Conservation (phyloP, 257 asterid species). For the Solanum virginianum region DNA sequence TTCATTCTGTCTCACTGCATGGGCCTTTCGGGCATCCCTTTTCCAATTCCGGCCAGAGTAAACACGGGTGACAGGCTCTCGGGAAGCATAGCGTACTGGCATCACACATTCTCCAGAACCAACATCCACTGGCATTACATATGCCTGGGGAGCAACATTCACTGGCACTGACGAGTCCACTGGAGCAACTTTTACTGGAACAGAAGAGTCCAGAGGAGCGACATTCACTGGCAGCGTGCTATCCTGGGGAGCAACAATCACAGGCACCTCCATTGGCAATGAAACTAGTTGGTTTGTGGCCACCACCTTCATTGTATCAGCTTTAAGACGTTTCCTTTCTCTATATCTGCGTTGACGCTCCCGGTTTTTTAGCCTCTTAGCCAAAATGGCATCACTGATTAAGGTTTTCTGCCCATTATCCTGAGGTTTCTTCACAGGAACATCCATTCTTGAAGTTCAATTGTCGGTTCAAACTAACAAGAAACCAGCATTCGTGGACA, state of each 20-base stretch:
- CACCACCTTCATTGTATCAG: conserved; percentile 15
- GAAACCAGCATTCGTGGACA: neutral
- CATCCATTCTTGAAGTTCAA: conserved; percentile 25
- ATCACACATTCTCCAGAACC: conserved; percentile 10
- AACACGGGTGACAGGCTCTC: conserved; percentile 40
- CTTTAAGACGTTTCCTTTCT: conserved; percentile 76
- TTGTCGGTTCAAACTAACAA: neutral
- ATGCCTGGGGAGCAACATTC: conserved; percentile 9
- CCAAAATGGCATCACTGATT: conserved; percentile 37
- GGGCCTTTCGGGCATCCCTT: conserved; percentile 73
- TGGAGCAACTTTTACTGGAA: neutral
- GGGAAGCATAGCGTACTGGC: neutral
- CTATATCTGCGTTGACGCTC: conserved; percentile 91
- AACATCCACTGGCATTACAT: conserved; percentile 11
- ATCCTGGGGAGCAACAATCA: conserved; percentile 20
- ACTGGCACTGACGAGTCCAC: conserved; percentile 18
- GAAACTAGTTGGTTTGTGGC: conserved; percentile 18
- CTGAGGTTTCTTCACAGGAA: conserved; percentile 23
- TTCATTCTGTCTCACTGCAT: conserved; percentile 26
- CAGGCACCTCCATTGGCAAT: conserved; percentile 21
- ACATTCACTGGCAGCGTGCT: conserved; percentile 1
- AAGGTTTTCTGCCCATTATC: conserved; percentile 24
- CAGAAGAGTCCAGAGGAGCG: conserved; percentile 7
- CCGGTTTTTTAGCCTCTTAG: conserved; percentile 71
- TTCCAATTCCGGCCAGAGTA: conserved; percentile 75